Evolutionary conservation across 2,329 filamentous ascomycete species (phyloP), one percentile per base, ranked within the genome.

Genomic region (Botrytis squamosa): DNA sequence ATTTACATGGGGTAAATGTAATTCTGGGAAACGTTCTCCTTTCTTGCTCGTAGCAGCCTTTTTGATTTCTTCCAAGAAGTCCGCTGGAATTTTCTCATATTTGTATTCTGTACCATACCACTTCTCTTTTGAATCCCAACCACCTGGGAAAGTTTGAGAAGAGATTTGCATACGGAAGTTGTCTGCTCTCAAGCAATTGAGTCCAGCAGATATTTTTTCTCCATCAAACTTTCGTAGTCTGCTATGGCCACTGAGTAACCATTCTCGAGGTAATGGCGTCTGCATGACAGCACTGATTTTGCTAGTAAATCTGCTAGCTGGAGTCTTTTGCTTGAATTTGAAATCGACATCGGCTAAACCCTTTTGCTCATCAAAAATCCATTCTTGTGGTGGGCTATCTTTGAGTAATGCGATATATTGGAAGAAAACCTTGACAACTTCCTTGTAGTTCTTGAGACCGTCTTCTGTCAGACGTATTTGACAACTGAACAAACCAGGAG

Each of bases 41-140:
- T 86, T 83, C 1, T 88, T 84, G 62, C 87, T 87, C 1, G 88
- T 83, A 44, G 89, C 86, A 2, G 93, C 93, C 74, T 87, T 83
- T 71, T 88, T 86, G 75, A 98, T 86, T 69, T 93, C 90, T 18
- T 86, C 84, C 81, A 97, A 85, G 78, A 98, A 91, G 29, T 94
- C 90, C 22, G 87, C 81, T 0, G 95, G 91, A 52, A 99, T 93
- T 80, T 90, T 92, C 80, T 97, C 92, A 46, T 91, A 88, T 76
- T 90, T 93, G 83, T 98, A 97, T 80, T 98, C 95, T 0, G 96
- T 99, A 14, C 95, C 95, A 79, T 99, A 99, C 96, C 96, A 99
- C 81, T 95, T 94, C 84, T 99, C 96, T 80, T 92, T 97, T 81
- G 91, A 85, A 77, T 97, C 88, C 93, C 94, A 98, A 70, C 89